Evolutionary conservation across 352 stramenopile species (phyloP), one percentile per base, ranked within the genome.

Genomic region (Aphanomyces astaci): DNA sequence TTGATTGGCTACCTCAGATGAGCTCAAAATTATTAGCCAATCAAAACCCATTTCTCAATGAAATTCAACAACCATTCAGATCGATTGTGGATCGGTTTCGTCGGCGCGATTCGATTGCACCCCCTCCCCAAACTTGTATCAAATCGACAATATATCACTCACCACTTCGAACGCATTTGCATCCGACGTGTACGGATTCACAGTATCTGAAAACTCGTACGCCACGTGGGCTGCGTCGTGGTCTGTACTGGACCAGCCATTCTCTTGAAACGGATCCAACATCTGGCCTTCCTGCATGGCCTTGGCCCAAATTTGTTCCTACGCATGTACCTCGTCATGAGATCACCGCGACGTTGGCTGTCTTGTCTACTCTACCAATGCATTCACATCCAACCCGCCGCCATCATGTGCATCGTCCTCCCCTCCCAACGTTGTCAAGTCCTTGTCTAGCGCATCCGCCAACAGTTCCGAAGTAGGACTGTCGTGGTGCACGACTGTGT

Each of bases 301-400:
- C 53, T 92, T 92, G 60, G 87, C 81, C 84, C 84, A 92, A 25
- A 90, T 81, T 51, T 76, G 75, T 62, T 88, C 84, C 78, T 89
- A 45, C 36, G 10, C 54, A 66, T 3, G 3, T 15, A 17, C 7
- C 46, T 68, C 27, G 59, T 4, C 30, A 19, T 31, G 25, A n/a
- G n/a, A n/a, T n/a, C n/a, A n/a, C n/a, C n/a, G n/a, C n/a, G n/a
- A n/a, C 24, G 10, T 9, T 32, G 31, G 5, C 13, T 17, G 31
- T 28, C 3, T 59, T 27, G 25, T 0, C 19, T 1, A 32, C 15
- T 4, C n/a, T 59, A 68, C 62, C 28, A 68, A 27, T 10, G 62
- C 22, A 28, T 68, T 32, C 0, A 32, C 55, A 45, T 32, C 27
- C 10, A 48, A 15, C 11, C 39, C 62, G 33, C 10, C 62, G 36